A percentile compares a stretch with the other conserved stretches of the same genome.
Conservation (phyloP, 306 rosid species). For the Trifolium dubium region DNA sequence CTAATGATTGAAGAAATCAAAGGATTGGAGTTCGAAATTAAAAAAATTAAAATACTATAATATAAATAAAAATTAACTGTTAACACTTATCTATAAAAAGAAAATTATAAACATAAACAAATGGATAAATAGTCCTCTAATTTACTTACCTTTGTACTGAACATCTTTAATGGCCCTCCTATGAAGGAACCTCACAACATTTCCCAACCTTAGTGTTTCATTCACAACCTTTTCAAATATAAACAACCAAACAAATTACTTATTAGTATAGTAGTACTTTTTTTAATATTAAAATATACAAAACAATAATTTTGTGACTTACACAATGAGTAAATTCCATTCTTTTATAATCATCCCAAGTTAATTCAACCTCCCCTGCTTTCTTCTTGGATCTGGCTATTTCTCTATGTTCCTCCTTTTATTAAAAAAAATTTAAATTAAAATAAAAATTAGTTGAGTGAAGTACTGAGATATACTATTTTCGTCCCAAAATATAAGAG, state of each 20-base stretch:
- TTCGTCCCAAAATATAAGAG: no score
- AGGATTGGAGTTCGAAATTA: no score
- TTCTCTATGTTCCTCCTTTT: constrained; percentile 76
- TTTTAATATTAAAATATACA: neutral
- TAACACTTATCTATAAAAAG: no score
- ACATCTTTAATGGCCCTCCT: constrained; percentile 92
- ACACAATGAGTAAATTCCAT: constrained; percentile 97
- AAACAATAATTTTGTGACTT: constrained; percentile 43
- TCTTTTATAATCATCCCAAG: constrained; percentile 92
- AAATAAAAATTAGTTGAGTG: neutral
- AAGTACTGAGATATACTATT: no score
- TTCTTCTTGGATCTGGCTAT: constrained; percentile 64
- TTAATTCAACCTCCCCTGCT: constrained; percentile 69
- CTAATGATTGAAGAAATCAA: no score
- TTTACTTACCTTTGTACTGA: constrained; percentile 68
- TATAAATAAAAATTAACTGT: no score
- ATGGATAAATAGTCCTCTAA: neutral
- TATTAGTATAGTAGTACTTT: neutral
- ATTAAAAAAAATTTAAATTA: neutral
- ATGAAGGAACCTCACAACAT: constrained; percentile 91
- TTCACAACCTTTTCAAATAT: constrained; percentile 70
- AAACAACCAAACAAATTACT: neutral
- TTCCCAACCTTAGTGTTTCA: constrained; percentile 89
- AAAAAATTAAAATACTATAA: no score
- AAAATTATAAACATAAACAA: no score